Evolutionary conservation across 257 asterid species (phyloP).

Genomic region (Solanum lycopersicoides): DNA sequence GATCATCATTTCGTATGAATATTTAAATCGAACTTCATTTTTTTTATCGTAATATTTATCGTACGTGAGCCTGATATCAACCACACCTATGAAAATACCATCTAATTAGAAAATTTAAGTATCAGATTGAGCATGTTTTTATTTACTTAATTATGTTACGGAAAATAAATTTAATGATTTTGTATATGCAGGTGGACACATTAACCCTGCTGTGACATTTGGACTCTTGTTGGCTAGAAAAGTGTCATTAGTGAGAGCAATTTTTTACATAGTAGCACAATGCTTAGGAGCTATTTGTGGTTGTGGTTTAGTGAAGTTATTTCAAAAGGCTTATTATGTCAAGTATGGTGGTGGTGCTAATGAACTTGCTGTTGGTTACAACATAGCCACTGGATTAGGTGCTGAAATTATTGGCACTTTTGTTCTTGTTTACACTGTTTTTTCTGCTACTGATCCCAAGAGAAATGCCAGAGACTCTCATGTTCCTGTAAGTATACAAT

Average conservation of each 20-base stretch:
- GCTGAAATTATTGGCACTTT: conserved; percentile 68
- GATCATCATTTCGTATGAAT: neutral
- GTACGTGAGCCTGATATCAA: neutral
- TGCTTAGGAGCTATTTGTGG: conserved; percentile 70
- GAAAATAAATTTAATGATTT: neutral
- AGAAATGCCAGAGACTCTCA: conserved; percentile 68
- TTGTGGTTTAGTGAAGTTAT: conserved; percentile 53
- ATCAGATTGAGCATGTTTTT: accelerated
- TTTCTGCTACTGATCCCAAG: conserved; percentile 71
- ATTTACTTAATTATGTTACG: neutral
- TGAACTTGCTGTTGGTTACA: conserved; percentile 29
- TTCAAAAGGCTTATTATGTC: conserved; percentile 40
- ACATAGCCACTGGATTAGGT: conserved; percentile 58
- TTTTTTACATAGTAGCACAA: conserved; percentile 52
- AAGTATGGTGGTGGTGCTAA: conserved; percentile 59
- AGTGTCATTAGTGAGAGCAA: conserved; percentile 45
- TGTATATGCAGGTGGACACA: conserved; percentile 44
- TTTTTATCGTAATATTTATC: no score
- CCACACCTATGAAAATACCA: neutral
- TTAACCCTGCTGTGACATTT: conserved; percentile 61
- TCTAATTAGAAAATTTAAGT: neutral
- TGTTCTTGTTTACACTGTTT: conserved; percentile 60
- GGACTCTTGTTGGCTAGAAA: conserved; percentile 55
- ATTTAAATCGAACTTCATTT: no score
- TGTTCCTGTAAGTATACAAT: conserved; percentile 37